These are phyloP conservation scores for Balakata baccata DNA, from an alignment of 345 rosid genomes.

Conservation along the genomic window DNA sequence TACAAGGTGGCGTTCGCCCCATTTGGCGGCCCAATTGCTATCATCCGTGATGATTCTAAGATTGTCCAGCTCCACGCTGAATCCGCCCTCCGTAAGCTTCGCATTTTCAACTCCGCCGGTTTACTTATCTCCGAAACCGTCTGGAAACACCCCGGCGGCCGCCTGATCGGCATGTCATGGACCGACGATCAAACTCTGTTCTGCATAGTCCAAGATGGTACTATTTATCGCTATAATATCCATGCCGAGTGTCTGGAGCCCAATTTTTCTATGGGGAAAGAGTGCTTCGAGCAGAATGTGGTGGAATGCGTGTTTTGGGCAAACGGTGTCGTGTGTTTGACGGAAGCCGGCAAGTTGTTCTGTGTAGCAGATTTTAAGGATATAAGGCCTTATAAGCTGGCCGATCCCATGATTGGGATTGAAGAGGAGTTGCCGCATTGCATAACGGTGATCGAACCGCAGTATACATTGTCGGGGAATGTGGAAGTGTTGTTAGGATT, in stretches of 20 bases:
- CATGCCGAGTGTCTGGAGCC: constrained; percentile 78
- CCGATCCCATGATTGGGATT: constrained; percentile 48
- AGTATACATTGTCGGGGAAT: constrained; percentile 78
- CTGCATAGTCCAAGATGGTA: constrained; percentile 89
- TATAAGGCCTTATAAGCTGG: constrained; percentile 52
- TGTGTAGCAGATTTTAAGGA: constrained; percentile 73
- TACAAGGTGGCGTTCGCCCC: constrained; percentile 95
- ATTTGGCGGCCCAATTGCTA: constrained; percentile 87
- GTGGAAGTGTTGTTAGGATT: constrained; percentile 75
- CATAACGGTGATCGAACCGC: constrained; percentile 80
- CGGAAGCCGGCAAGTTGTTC: constrained; percentile 62
- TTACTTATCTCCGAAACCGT: constrained; percentile 67
- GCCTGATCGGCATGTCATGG: constrained; percentile 91
- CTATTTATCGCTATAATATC: constrained; percentile 73
- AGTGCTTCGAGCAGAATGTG: constrained; percentile 87
- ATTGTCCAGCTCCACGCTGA: constrained; percentile 95
- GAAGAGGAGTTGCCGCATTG: constrained; percentile 58
- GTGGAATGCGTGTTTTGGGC: constrained; percentile 91
- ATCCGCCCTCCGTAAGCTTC: constrained; percentile 92
- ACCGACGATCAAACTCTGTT: constrained; percentile 78
- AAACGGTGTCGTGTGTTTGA: constrained; percentile 81
- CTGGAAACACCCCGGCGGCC: constrained; percentile 94
- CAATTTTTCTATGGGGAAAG: constrained; percentile 64
- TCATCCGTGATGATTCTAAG: constrained; percentile 96
- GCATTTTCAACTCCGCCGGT: constrained; percentile 94